A percentile compares a stretch with the other conserved stretches of the same genome.
Conservation (phyloP, 139 green algal genomes). For the Haematococcus lacustris region DNA sequence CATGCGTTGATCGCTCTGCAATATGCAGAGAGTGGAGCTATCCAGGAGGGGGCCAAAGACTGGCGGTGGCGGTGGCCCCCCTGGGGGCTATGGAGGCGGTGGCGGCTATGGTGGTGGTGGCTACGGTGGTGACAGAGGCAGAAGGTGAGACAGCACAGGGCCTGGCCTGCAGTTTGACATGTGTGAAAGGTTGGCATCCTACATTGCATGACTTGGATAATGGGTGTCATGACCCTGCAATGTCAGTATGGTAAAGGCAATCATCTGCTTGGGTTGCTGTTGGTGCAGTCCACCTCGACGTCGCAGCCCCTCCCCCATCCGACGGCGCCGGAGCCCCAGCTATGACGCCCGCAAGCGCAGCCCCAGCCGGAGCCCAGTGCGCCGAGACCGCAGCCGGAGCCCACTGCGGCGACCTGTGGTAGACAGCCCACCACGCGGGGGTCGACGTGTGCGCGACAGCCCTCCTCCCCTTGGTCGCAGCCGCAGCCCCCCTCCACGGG, state of each 20-base stretch:
- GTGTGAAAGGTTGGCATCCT: no score
- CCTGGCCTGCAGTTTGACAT: no score
- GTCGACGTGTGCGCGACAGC: no score
- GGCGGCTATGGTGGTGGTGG: constrained; percentile 4
- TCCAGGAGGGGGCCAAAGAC: background rate
- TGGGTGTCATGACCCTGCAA: no score
- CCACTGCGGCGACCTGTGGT: no score
- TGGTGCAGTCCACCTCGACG: background rate
- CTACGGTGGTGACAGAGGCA: constrained; percentile 4
- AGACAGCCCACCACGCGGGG: no score
- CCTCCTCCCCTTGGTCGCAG: no score
- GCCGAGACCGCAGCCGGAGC: constrained; percentile 1
- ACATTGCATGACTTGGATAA: no score
- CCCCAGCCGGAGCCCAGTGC: constrained; percentile 11
- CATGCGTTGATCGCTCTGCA: no score
- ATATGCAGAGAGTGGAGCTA: constrained; percentile 1
- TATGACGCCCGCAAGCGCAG: constrained; percentile 6
- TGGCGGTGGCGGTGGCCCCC: background rate
- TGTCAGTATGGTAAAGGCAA: no score
- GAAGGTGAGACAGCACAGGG: no score
- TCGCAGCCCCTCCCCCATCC: background rate
- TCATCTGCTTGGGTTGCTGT: no score
- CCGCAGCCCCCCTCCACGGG: constrained; percentile 13
- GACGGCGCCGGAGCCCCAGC: constrained; percentile 14
- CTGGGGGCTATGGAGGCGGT: background rate